Conservation (phyloP, 306 rosid species). For the Pyrus communis region DNA sequence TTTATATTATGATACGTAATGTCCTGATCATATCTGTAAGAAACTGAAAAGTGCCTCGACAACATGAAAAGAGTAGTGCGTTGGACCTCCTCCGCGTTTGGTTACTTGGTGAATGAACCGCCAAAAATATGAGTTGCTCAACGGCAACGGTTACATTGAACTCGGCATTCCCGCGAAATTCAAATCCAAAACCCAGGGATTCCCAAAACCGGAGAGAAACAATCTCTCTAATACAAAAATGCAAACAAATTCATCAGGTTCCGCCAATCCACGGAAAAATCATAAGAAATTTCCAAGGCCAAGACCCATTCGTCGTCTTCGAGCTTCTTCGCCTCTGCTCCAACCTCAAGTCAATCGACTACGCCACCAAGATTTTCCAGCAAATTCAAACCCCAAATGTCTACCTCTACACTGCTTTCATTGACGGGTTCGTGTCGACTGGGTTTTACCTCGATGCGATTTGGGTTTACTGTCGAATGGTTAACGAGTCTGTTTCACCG, state of each 20-base stretch:
- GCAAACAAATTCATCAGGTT: conserved; percentile 15
- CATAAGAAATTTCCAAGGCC: conserved; percentile 17
- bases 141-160: neutral
- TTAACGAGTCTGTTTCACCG: conserved; percentile 5
- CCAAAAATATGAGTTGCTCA: neutral
- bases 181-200: conserved; percentile 4
- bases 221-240: conserved; percentile 21
- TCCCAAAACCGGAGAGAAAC: neutral
- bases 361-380: conserved; percentile 29
- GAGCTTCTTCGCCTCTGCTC: conserved; percentile 33
- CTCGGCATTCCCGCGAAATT: conserved; percentile 8
- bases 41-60: neutral
- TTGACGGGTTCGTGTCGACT: conserved; percentile 24
- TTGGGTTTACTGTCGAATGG: conserved; percentile 24
- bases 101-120: no score
- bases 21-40: no score
- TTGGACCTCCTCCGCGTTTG: neutral
- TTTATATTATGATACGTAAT: rapidly evolving
- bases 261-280: conserved; percentile 22
- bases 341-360: conserved; percentile 18
- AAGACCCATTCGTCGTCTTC: conserved; percentile 36
- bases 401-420: conserved; percentile 41
- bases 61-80: neutral
- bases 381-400: conserved; percentile 28
- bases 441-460: conserved; percentile 26